Base-by-base conservation (phyloP, 1,139 yeast species). In the Kodamaea plutei region DNA sequence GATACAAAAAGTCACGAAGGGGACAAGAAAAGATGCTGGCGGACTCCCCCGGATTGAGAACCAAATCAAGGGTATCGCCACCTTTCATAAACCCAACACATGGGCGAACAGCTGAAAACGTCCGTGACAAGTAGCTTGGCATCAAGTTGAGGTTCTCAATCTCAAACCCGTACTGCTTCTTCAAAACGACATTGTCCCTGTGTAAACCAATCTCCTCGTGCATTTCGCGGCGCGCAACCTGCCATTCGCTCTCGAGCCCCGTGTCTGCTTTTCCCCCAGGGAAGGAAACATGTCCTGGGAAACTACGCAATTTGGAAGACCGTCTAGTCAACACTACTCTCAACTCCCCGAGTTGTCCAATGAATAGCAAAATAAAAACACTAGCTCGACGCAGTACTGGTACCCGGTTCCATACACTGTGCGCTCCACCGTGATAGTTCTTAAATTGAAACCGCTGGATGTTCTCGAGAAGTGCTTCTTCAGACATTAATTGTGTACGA, bases 201-300 rank as follows among this genome's bases (percentile, higher is more conserved):
- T 76, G 72, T 9, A 88, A 55, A 0, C 96, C 96, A 30, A 87
- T 84, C 52, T 88, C 96, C 53, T 88, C 96, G 40, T 70, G 76
- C 48, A 87, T 79, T 56, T 88, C 96, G 29, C 96, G 64, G 38
- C 94, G 63, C 1, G 95, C 79, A 21, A 83, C 80, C 31, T 69
- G 69, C 69, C 83, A 81, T 39, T 82, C 84, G 10, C 75, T 54
- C 52, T 87, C 96, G 4, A 61, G 48, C 0, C 69, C 75, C 26
- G 47, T 53, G 51, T 87, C 95, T 5, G 91, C 84, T 48, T 79
- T 79, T 3, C 96, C 96, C 3, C 96, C 96, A 3, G 96, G 96
- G 13, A 88, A 62, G 4, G 95, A 83, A 9, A 85, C 83, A 51
- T 88, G 95, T 5, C 96, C 95, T 0, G 94, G 83, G 56, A 85